phyloP scores from a whole-genome alignment of 1,139 yeast genomes.

The Yamadazyma dushanensis region DNA sequence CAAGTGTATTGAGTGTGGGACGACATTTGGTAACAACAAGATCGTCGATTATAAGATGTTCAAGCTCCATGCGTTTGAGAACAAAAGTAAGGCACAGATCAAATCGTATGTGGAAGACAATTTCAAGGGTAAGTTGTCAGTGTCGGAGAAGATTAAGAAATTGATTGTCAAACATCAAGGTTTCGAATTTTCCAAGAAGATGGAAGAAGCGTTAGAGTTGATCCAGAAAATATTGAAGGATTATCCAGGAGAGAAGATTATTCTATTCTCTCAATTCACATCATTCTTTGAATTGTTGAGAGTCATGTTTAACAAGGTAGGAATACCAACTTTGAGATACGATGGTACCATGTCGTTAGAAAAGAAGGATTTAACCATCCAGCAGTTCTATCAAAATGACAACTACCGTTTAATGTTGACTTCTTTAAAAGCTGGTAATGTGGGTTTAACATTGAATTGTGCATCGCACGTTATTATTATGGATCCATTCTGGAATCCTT shows the following conservation, averaged over 20 bases:
- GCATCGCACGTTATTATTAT: constrained; percentile 87
- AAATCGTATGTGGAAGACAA: constrained; percentile 9
- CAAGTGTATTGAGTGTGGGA: constrained; percentile 54
- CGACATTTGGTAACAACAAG: constrained; percentile 37
- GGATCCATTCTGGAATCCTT: constrained; percentile 98
- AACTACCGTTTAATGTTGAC: constrained; percentile 56
- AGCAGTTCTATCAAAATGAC: constrained; percentile 57
- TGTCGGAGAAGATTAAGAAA: constrained; percentile 19
- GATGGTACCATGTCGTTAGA: constrained; percentile 80
- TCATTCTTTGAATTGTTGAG: constrained; percentile 70
- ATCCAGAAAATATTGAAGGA: constrained; percentile 41
- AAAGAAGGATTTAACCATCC: constrained; percentile 61
- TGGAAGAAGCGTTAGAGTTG: constrained; percentile 48
- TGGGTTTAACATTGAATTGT: constrained; percentile 87
- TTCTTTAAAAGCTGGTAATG: constrained; percentile 88
- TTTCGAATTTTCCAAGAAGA: constrained; percentile 54
- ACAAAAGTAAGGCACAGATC: constrained; percentile 9
- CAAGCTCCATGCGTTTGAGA: constrained; percentile 42
- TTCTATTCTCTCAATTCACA: constrained; percentile 86
- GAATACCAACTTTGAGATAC: constrained; percentile 59
- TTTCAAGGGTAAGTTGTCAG: constrained; percentile 17
- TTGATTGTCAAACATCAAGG: constrained; percentile 33
- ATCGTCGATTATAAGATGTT: constrained; percentile 54
- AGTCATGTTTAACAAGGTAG: constrained; percentile 49
- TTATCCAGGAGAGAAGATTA: constrained; percentile 58